These are phyloP conservation scores for Alternaria sp. DNA, from an alignment of 2,329 filamentous ascomycete species.

Conservation along the genomic window DNA sequence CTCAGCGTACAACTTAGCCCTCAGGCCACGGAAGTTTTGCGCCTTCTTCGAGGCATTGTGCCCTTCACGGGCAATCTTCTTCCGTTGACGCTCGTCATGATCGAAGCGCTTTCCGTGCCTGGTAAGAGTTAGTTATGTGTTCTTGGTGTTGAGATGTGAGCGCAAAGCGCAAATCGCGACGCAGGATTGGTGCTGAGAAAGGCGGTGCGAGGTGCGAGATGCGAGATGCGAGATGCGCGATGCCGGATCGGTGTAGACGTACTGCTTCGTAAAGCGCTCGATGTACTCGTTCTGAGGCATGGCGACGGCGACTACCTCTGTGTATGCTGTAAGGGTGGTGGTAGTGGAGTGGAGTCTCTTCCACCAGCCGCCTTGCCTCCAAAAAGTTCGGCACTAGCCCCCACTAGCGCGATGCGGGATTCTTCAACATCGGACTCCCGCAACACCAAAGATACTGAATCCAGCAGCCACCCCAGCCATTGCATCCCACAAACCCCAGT, in stretches of 20 bases:
- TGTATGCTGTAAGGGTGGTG: slow-evolving; percentile 5
- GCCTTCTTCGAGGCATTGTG: slow-evolving; percentile 89
- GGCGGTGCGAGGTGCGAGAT: not conserved
- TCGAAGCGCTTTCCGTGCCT: slow-evolving; percentile 63
- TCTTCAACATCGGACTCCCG: slow-evolving; percentile 23
- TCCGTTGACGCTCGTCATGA: slow-evolving; percentile 87
- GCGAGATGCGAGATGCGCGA: not conserved
- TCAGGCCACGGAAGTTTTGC: slow-evolving; percentile 88
- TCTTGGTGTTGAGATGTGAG: not conserved
- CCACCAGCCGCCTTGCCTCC: slow-evolving; percentile 26
- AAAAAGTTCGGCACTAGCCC: slow-evolving; percentile 27
- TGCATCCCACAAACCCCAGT: slow-evolving; percentile 15
- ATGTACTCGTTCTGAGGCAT: slow-evolving; percentile 82
- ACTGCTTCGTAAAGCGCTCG: slow-evolving; percentile 75
- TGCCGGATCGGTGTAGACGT: slow-evolving; percentile 43
- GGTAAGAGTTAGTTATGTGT: slow-evolving; percentile 23
- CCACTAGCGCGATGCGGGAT: slow-evolving; percentile 25
- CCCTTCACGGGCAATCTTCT: slow-evolving; percentile 84
- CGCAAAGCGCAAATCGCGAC: not conserved
- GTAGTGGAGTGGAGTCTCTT: slow-evolving; percentile 14
- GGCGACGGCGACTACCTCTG: slow-evolving; percentile 14
- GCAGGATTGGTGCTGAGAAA: not conserved
- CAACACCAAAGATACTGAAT: slow-evolving; percentile 15
- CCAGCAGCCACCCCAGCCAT: slow-evolving; percentile 17
- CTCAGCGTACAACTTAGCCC: slow-evolving; percentile 92